A percentile compares a stretch with the other conserved stretches of the same genome.
Evolutionary conservation across 2,329 filamentous ascomycete species (phyloP).

Genomic region (Zarea fungicola): DNA sequence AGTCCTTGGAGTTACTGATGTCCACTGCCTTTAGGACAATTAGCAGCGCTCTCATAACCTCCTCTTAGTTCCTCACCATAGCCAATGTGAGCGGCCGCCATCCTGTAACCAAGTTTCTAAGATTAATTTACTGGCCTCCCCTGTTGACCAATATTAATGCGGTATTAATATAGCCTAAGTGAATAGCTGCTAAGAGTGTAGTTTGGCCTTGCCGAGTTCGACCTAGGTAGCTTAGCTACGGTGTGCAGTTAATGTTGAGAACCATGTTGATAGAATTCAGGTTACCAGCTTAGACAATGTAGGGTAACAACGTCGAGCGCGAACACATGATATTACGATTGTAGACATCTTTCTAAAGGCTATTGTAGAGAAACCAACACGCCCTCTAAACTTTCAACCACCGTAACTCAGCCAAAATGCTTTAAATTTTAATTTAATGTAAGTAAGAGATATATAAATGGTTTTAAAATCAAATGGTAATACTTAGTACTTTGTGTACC

Average conservation of each 20-base stretch:
- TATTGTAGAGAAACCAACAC: neutral
- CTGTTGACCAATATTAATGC: neutral
- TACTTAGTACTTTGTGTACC: too few relatives aligned
- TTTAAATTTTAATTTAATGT: too few relatives aligned
- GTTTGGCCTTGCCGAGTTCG: neutral
- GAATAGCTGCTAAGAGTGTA: neutral
- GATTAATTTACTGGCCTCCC: neutral
- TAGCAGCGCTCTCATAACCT: neutral
- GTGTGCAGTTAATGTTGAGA: neutral
- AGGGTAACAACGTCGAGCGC: neutral
- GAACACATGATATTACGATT: neutral
- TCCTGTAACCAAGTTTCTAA: neutral
- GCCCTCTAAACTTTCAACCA: too few relatives aligned
- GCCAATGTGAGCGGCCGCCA: neutral
- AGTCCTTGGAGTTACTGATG: too few relatives aligned
- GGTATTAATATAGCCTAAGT: neutral
- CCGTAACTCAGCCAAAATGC: too few relatives aligned
- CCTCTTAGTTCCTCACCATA: neutral
- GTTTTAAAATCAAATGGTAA: too few relatives aligned
- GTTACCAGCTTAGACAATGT: neutral
- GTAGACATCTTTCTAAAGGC: neutral
- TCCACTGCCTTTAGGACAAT: too few relatives aligned
- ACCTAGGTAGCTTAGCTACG: neutral
- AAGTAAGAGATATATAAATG: too few relatives aligned
- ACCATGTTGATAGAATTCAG: neutral